Evolutionary conservation across 2,329 filamentous ascomycete species (phyloP).

Genomic region (Pyricularia pennisetigena): DNA sequence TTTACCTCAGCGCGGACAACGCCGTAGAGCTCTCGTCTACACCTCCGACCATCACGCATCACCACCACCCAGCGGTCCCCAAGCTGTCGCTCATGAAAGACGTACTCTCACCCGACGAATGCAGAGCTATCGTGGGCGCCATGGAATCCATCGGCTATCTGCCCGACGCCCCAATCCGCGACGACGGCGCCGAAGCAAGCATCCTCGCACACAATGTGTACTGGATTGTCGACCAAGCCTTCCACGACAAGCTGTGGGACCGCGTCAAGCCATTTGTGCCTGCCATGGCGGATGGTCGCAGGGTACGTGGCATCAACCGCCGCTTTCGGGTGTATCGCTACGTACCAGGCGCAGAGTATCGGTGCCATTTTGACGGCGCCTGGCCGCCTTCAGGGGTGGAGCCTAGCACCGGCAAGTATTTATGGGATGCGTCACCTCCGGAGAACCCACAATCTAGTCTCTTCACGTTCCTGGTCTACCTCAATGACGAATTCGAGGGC

Average conservation of each 20-base stretch:
- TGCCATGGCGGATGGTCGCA: conserved; percentile 39
- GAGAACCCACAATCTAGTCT: conserved; percentile 53
- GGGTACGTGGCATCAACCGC: conserved; percentile 54
- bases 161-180: conserved; percentile 56
- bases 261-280: conserved; percentile 52
- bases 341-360: conserved; percentile 62
- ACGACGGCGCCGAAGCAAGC: conserved; percentile 50
- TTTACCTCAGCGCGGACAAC: conserved; percentile 51
- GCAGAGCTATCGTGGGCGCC: conserved; percentile 55
- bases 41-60: conserved; percentile 37
- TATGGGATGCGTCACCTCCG: conserved; percentile 55
- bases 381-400: conserved; percentile 62
- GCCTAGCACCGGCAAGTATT: conserved; percentile 41
- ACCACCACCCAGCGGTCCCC: conserved; percentile 53
- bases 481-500: conserved; percentile 63
- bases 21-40: conserved; percentile 39
- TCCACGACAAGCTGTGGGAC: conserved; percentile 53
- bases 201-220: conserved; percentile 66
- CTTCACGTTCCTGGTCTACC: conserved; percentile 60
- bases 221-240: conserved; percentile 56
- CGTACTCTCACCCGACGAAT: conserved; percentile 51
- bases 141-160: conserved; percentile 56
- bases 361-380: conserved; percentile 61
- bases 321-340: conserved; percentile 65
- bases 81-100: conserved; percentile 49